These are phyloP conservation scores for Fusarium armeniacum DNA, from an alignment of 2,329 filamentous ascomycete genomes.

Conservation along the genomic window DNA sequence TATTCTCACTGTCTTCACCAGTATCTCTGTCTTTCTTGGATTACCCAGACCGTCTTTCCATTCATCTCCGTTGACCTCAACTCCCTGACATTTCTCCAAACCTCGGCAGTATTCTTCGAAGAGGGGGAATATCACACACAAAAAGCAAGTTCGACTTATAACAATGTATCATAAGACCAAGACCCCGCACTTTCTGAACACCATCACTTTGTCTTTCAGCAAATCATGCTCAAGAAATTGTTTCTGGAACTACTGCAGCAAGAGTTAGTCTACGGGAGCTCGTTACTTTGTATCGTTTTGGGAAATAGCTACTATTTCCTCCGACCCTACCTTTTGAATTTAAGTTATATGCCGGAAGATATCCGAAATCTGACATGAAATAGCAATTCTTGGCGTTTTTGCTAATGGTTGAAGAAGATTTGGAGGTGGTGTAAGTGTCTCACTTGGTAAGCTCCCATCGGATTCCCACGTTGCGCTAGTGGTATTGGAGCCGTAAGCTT, in stretches of 20 bases:
- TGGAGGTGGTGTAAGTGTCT: not conserved
- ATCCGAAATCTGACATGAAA: not conserved
- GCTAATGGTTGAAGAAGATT: not conserved
- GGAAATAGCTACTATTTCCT: not conserved
- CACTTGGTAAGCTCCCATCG: not conserved
- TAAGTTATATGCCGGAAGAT: not conserved
- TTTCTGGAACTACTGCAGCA: not conserved
- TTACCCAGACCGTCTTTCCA: not conserved
- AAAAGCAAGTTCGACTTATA: not conserved
- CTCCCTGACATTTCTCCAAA: not conserved
- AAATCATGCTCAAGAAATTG: not conserved
- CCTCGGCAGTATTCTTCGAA: conserved; percentile 9
- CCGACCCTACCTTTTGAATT: not conserved
- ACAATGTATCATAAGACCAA: conserved; percentile 18
- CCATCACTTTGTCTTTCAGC: not conserved
- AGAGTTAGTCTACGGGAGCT: not conserved
- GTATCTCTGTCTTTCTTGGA: not conserved
- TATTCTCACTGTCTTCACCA: fast-evolving
- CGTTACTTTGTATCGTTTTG: conserved; percentile 21
- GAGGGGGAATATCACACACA: conserved; percentile 22
- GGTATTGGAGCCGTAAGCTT: not conserved
- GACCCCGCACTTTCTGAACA: conserved; percentile 30
- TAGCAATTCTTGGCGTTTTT: not conserved
- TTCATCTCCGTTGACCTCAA: not conserved
- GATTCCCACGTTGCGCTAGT: not conserved